Percentiles rank a stretch among this genome's conserved stretches.
phyloP scores from a whole-genome alignment of 352 stramenopile genomes.

The Paralagenidium karlingii region DNA sequence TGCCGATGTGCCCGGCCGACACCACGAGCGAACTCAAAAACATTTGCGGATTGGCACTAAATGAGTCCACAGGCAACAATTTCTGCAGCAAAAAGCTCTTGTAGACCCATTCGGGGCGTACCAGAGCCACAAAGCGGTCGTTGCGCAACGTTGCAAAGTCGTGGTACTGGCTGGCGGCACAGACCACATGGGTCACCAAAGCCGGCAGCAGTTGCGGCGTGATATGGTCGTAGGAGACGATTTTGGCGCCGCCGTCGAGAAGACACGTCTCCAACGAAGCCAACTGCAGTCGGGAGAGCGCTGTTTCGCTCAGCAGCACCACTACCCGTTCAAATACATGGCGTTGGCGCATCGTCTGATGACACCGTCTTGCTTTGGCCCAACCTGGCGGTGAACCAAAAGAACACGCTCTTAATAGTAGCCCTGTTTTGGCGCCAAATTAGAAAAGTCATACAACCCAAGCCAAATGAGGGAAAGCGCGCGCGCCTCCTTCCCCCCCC shows the following conservation, averaged over 20 bases:
- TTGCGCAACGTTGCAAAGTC: constrained; percentile 32
- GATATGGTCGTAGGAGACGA: constrained; percentile 10
- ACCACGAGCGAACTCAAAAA: constrained; percentile 73
- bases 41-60: constrained; percentile 59
- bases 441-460: no score
- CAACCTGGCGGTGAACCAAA: no score
- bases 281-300: no score
- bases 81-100: constrained; percentile 51
- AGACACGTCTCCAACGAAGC: constrained; percentile 50
- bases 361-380: no score
- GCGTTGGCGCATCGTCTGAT: no score
- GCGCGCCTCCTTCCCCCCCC: no score
- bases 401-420: no score
- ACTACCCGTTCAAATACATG: no score
- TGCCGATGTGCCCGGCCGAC: constrained; percentile 53
- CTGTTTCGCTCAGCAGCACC: no score
- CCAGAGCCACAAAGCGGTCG: constrained; percentile 54
- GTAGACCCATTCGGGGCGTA: constrained; percentile 73
- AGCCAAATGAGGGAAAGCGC: no score
- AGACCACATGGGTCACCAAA: constrained; percentile 59
- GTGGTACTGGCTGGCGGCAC: constrained; percentile 33
- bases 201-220: no score
- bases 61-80: constrained; percentile 48
- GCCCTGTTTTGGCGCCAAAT: no score
- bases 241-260: constrained; percentile 36